phyloP scores from a whole-genome alignment of 257 asterid genomes.

The Penstemon davidsonii region DNA sequence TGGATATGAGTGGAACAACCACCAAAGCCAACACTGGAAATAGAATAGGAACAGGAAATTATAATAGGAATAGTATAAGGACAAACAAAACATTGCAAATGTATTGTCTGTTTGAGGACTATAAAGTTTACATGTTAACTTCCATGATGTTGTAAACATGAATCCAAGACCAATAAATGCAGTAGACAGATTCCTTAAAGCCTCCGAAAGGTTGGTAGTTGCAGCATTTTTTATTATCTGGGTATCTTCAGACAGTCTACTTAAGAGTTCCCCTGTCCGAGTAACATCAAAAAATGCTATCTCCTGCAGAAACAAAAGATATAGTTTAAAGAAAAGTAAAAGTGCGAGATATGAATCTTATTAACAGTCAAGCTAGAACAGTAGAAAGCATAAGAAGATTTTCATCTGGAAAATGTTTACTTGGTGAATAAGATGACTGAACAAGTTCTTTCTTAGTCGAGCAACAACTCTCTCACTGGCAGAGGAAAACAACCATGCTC shows the following conservation, averaged over 20 bases:
- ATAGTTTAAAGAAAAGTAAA: neutral
- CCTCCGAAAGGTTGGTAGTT: conserved; percentile 87
- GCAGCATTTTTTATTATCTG: conserved; percentile 90
- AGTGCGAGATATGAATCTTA: neutral
- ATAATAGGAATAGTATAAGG: conserved; percentile 2
- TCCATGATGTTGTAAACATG: conserved; percentile 89
- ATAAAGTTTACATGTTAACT: conserved; percentile 46
- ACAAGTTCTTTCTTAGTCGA: conserved; percentile 59
- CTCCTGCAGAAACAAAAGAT: conserved; percentile 46
- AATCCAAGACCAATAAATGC: conserved; percentile 82
- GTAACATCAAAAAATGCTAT: conserved; percentile 87
- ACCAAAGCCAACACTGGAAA: conserved; percentile 74
- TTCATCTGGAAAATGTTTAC: conserved; percentile 39
- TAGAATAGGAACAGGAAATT: conserved; percentile 14
- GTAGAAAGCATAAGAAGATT: conserved; percentile 1
- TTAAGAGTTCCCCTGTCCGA: conserved; percentile 89
- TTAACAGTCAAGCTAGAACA: conserved; percentile 3
- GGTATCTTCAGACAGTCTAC: conserved; percentile 94
- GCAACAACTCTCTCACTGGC: conserved; percentile 85
- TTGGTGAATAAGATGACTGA: conserved; percentile 69
- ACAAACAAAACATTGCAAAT: neutral
- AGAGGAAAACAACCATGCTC: conserved; percentile 76
- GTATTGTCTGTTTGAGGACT: conserved; percentile 8
- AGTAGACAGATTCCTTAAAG: conserved; percentile 77
- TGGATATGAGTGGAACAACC: conserved; percentile 72